Percentiles rank a stretch among this genome's conserved stretches.
Evolutionary conservation across 106 monocot species (phyloP).

Genomic region (Apostasia ramifera): DNA sequence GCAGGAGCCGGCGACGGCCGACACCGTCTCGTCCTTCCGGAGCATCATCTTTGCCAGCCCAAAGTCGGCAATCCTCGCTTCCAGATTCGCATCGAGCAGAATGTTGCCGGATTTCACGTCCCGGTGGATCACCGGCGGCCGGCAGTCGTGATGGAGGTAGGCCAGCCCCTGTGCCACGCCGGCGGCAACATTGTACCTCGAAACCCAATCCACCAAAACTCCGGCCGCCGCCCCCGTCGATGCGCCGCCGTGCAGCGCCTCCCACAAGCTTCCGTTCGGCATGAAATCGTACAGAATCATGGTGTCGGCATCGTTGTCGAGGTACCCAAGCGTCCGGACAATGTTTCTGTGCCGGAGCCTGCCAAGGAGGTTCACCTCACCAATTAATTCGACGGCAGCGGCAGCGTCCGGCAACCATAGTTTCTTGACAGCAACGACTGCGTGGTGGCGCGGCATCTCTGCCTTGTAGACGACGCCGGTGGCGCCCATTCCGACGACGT

Average conservation of each 20-base stretch:
- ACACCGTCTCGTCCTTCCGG: constrained; percentile 62
- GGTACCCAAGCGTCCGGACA: constrained; percentile 65
- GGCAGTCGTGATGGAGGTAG: constrained; percentile 89
- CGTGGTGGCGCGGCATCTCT: constrained; percentile 51
- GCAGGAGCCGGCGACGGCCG: constrained; percentile 70
- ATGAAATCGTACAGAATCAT: constrained; percentile 91
- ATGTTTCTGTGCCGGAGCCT: constrained; percentile 80
- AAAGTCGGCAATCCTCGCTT: constrained; percentile 82
- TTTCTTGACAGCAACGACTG: constrained; percentile 74
- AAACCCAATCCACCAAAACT: constrained; percentile 71
- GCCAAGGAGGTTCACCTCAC: constrained; percentile 60
- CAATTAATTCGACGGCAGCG: constrained; percentile 17
- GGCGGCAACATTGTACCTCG: constrained; percentile 69
- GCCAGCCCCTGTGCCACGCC: constrained; percentile 81
- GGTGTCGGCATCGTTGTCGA: constrained; percentile 65
- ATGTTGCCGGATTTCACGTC: constrained; percentile 89
- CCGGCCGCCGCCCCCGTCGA: constrained; percentile 15
- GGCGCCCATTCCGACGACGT: constrained; percentile 86
- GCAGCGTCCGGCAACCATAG: constrained; percentile 55
- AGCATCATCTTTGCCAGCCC: constrained; percentile 60
- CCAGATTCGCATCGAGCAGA: constrained; percentile 53
- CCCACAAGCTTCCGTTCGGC: constrained; percentile 84
- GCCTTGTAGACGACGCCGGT: constrained; percentile 87
- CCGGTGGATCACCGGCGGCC: constrained; percentile 75
- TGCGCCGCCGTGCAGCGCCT: constrained; percentile 56